Evolutionary conservation across 345 rosid genomes (phyloP), one percentile per base, ranked within the genome.

Genomic region (Pistacia integerrima): DNA sequence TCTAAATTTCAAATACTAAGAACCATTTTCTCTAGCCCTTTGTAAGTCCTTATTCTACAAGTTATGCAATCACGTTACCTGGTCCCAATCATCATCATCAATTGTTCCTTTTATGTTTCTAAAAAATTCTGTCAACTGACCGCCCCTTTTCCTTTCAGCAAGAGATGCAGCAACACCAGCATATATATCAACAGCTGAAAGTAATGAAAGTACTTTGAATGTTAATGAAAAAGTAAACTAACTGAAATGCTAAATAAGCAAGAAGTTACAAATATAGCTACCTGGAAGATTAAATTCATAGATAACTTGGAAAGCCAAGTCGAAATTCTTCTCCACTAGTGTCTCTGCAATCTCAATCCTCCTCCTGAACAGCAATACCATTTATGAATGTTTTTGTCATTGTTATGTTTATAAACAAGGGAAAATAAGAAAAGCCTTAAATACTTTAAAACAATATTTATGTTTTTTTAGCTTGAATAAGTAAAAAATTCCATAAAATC

Each of bases 131-230:
- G 99, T 95, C 86, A 93, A 80, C 77, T 93, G 99, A 79, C 92
- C 78, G 61, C 99, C 98, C 74, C 78, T 93, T 85, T 93, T 95
- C 75, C 98, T 90, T 78, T 89, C 96, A 52, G 99, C 99, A 28
- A 95, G 93, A 76, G 97, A 91, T 30, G 99, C 85, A 84, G 98
- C 99, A 84, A 92, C 98, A 76, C 86, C 95, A 81, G 99, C 99
- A 87, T 95, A 95, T 84, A 93, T 95, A 77, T 92, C 99, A 67
- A 95, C 98, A 78, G 96, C 98, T 93, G 88, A 79, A 75, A 72
- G 77, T 30, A 44, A 79, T 54, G 59, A 72, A 79, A 67, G 70
- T 48, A 64, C 57, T 77, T 51, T 52, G 49, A 30, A 75, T 49
- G 41, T 59, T 41, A 44, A 76, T 56, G 10, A 38, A 52, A 36